Percentiles rank a stretch among this genome's conserved stretches.
These are phyloP conservation scores for Colletotrichum somersetense DNA, from an alignment of 2,329 filamentous ascomycete species.

Conservation along the genomic window DNA sequence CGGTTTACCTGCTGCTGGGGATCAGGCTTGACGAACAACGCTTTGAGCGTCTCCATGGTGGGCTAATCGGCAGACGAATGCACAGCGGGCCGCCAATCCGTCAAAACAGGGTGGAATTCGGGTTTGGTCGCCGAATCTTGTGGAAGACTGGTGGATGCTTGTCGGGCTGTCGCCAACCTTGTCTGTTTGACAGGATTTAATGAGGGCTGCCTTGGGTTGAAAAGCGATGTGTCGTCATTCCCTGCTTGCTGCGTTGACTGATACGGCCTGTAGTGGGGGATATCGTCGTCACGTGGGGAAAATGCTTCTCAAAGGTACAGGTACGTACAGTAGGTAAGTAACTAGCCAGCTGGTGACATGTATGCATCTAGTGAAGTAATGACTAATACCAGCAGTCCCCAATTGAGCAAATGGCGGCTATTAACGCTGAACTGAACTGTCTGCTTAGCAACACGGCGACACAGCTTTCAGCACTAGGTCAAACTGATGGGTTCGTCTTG, in stretches of 20 bases:
- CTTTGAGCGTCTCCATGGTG: constrained; percentile 87
- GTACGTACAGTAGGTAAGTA: not conserved
- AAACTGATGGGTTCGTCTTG: not conserved
- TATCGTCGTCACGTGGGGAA: constrained; percentile 38
- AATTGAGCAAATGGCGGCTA: constrained; percentile 10
- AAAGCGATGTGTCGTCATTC: constrained; percentile 40
- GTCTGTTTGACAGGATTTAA: constrained; percentile 34
- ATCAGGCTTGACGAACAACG: constrained; percentile 91
- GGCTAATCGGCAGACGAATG: constrained; percentile 20
- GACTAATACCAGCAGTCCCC: not conserved
- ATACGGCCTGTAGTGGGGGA: constrained; percentile 36
- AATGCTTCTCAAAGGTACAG: not conserved
- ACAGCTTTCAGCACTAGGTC: too few relatives aligned
- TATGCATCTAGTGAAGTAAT: not conserved
- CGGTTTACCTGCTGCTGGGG: constrained; percentile 86
- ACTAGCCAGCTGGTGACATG: too few relatives aligned
- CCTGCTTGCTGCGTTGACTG: constrained; percentile 30
- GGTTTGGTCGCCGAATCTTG: not conserved
- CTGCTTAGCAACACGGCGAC: not conserved
- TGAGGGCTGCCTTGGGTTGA: constrained; percentile 35
- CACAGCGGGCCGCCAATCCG: constrained; percentile 17
- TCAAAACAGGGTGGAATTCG: not conserved
- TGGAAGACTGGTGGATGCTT: constrained; percentile 18
- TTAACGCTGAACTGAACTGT: constrained; percentile 1
- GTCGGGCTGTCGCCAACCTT: constrained; percentile 33